Evolutionary conservation across 2,329 filamentous ascomycete species (phyloP).

Genomic region (Onygenales sp.): DNA sequence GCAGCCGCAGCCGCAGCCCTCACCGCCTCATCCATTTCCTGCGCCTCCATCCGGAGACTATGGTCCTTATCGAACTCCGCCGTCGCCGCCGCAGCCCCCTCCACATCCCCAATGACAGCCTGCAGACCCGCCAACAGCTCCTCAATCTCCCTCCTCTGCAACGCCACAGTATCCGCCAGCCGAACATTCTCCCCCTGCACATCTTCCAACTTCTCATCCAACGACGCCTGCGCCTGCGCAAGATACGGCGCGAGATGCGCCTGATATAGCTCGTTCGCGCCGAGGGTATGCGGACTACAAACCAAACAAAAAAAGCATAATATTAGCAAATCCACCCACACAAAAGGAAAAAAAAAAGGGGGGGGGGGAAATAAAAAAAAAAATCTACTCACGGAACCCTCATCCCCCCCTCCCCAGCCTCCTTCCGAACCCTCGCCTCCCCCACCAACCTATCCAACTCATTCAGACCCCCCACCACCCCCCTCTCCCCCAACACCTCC

Average conservation of each 20-base stretch:
- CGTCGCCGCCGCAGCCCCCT: conserved; percentile 38
- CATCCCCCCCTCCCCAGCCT: conserved; percentile 29
- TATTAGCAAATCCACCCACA: not conserved
- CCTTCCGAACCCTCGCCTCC: conserved; percentile 47
- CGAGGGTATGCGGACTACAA: conserved; percentile 48
- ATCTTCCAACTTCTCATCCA: conserved; percentile 41
- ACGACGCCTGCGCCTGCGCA: conserved; percentile 37
- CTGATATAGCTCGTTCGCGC: conserved; percentile 46
- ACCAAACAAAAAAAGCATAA: not conserved
- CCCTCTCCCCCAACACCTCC: conserved; percentile 46
- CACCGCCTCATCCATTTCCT: conserved; percentile 36
- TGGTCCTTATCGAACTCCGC: conserved; percentile 28
- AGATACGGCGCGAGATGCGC: conserved; percentile 52
- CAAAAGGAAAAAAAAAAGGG: not conserved
- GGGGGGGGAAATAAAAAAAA: conserved; percentile 1
- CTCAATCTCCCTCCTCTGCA: conserved; percentile 50
- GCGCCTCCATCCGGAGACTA: conserved; percentile 31
- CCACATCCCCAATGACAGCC: conserved; percentile 47
- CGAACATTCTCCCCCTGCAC: conserved; percentile 45
- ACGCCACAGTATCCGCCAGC: conserved; percentile 41
- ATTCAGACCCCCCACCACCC: conserved; percentile 50
- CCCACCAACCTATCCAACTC: conserved; percentile 51
- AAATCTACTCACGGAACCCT: conserved; percentile 38
- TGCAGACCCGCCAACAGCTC: conserved; percentile 46
- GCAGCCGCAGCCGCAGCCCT: conserved; percentile 15